These are phyloP conservation scores for Strigomonas galati DNA, from an alignment of 208 protist species.

Conservation along the genomic window DNA sequence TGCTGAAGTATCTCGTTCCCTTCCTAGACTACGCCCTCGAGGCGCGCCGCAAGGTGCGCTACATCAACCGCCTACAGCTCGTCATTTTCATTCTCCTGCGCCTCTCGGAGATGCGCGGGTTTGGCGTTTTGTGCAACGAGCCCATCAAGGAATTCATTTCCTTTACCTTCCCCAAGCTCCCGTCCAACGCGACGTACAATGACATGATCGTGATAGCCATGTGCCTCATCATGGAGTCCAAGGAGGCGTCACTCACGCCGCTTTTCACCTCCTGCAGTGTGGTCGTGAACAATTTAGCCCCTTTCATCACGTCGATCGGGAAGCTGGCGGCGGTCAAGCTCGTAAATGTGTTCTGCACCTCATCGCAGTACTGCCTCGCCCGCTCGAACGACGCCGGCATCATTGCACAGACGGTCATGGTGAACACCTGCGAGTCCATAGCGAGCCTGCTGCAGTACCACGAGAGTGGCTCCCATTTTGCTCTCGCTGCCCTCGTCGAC, in stretches of 20 bases:
- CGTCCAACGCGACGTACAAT: conserved; percentile 46
- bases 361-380: conserved; percentile 37
- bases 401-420: conserved; percentile 37
- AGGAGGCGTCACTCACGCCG: conserved; percentile 35
- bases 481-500: conserved; percentile 54
- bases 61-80: conserved; percentile 64
- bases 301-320: conserved; percentile 71
- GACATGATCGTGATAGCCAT: conserved; percentile 80
- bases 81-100: conserved; percentile 78
- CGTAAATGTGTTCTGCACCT: conserved; percentile 45
- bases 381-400: not conserved
- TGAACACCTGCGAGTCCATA: conserved; percentile 66
- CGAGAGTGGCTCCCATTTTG: conserved; percentile 33
- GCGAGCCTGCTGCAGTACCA: conserved; percentile 76
- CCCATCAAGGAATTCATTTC: conserved; percentile 48
- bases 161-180: conserved; percentile 44
- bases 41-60: conserved; percentile 34
- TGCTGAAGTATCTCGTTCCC: conserved; percentile 67
- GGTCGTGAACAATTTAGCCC: conserved; percentile 80
- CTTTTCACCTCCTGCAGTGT: conserved; percentile 66
- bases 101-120: conserved; percentile 65
- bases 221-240: conserved; percentile 54
- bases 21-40: conserved; percentile 74
- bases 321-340: conserved; percentile 39
- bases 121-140: conserved; percentile 79